Percentiles rank a stretch among this genome's conserved stretches.
Conservation (phyloP, 2,329 filamentous ascomycete genomes). For the Myriosclerotinia duriaeana region DNA sequence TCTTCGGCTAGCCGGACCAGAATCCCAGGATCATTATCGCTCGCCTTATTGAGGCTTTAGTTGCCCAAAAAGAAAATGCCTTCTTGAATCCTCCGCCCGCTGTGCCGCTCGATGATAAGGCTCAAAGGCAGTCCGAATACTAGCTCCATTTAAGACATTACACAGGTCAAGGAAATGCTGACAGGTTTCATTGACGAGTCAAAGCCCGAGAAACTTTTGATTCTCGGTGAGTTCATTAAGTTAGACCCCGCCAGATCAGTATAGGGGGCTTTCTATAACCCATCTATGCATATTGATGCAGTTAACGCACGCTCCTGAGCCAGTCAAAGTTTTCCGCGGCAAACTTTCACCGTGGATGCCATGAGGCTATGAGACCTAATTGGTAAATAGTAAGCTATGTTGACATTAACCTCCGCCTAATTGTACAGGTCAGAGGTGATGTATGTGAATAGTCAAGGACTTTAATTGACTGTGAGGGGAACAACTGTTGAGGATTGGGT, state of each 20-base stretch:
- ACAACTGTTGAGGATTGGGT: background rate
- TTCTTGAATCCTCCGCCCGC: background rate
- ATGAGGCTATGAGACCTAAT: background rate
- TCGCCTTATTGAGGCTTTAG: slow-evolving; percentile 22
- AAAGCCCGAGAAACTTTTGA: background rate
- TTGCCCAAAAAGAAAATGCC: slow-evolving; percentile 18
- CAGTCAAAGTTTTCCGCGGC: slow-evolving; percentile 16
- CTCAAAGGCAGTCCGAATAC: slow-evolving; percentile 7
- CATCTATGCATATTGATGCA: slow-evolving; percentile 18
- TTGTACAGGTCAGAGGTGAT: background rate
- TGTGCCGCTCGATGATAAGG: slow-evolving; percentile 10
- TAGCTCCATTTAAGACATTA: slow-evolving; percentile 9
- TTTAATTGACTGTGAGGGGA: background rate
- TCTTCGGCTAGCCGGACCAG: slow-evolving; percentile 16
- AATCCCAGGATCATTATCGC: slow-evolving; percentile 15
- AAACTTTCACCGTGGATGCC: background rate
- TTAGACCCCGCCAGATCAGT: slow-evolving; percentile 10
- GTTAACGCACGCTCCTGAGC: background rate
- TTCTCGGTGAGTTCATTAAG: slow-evolving; percentile 22
- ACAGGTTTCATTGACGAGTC: slow-evolving; percentile 2
- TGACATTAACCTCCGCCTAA: background rate
- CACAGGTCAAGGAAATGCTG: slow-evolving; percentile 15
- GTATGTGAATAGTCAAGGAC: background rate
- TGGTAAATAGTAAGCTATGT: slow-evolving; percentile 2
- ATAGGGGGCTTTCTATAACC: slow-evolving; percentile 3